Base-by-base conservation (phyloP, 2,329 filamentous ascomycete genomes). In the Intubia oerlemansii region DNA sequence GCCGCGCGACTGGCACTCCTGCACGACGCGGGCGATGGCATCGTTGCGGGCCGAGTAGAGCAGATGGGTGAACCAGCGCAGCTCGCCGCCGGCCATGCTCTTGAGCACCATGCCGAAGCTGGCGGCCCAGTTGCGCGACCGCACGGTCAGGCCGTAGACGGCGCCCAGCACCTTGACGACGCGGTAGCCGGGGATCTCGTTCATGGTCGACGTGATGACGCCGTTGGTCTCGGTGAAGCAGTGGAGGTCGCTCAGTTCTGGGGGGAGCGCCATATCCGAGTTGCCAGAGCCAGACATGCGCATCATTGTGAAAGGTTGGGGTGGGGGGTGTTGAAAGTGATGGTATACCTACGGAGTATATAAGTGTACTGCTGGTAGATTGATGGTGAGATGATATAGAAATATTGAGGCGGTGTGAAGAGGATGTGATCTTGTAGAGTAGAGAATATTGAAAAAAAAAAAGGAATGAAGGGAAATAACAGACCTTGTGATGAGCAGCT, bases 131-230 rank as follows among this genome's bases (percentile, higher is more conserved):
- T 71, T 71, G 27, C 66, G 59, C 11, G 59, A 60, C 28, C 49
- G 29, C 36, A 50, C 36, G 38, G 45, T 46, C 24, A 57, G 34
- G 44, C 56, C 39, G 41, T 49, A 41, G 44, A 60, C 59, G 7
- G 62, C 57, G 30, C 66, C 66, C 5, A 72, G 56, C 2, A 68
- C 59, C 30, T 53, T 53, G 21, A 59, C 56, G 27, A 71, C 51
- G 36, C 57, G 61, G 45, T 70, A 70, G 7, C 65, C 65, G 1
- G 66, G 66, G 14, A 72, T 47, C 40, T 71, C 65, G 46, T 62
- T 66, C 64, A 69, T 71, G 30, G 66, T 71, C 0, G 62, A 61
- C 1, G 63, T 69, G 36, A 71, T 60, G 31, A 71, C 54, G 21
- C 66, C 66, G 27, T 62, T 56, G 7, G 66, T 71, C 41, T 71